phyloP scores from a whole-genome alignment of 257 asterid species.

The Lantana camara region DNA sequence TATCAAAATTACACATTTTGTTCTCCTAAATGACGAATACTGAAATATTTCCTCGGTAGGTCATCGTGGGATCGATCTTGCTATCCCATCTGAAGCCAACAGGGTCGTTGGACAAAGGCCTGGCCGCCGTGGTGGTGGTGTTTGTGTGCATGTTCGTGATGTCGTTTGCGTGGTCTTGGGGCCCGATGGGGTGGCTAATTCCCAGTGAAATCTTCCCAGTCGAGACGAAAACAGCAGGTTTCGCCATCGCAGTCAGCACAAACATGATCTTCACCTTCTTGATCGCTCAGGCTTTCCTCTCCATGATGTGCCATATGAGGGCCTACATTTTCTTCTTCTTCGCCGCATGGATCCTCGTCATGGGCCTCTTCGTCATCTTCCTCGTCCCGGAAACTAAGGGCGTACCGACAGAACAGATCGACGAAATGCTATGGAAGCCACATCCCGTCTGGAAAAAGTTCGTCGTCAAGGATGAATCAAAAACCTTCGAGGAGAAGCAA shows the following conservation, averaged over 20 bases:
- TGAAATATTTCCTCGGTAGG: conserved; percentile 20
- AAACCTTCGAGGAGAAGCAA: background rate
- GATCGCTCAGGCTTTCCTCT: conserved; percentile 42
- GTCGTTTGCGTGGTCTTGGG: conserved; percentile 77
- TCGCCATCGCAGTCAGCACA: conserved; percentile 62
- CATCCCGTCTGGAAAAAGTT: conserved; percentile 41
- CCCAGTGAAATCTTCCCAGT: conserved; percentile 67
- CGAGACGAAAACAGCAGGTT: conserved; percentile 64
- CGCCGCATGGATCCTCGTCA: conserved; percentile 41
- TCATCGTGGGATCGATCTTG: conserved; percentile 49
- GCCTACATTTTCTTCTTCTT: conserved; percentile 49
- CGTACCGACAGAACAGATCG: conserved; percentile 26
- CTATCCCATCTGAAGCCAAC: conserved; percentile 25
- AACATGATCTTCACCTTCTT: conserved; percentile 43
- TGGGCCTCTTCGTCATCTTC: conserved; percentile 41
- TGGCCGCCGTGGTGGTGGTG: conserved; percentile 49
- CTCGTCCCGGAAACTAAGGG: conserved; percentile 46
- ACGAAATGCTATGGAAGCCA: conserved; percentile 37
- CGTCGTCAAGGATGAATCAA: background rate
- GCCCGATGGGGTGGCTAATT: conserved; percentile 67
- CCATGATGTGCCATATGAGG: conserved; percentile 42
- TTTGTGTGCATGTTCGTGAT: conserved; percentile 59
- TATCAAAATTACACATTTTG: no score
- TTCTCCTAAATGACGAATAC: no score
- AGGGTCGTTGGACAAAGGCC: conserved; percentile 43